phyloP scores from a whole-genome alignment of 345 rosid genomes.

The Rhodamnia rubescens region DNA sequence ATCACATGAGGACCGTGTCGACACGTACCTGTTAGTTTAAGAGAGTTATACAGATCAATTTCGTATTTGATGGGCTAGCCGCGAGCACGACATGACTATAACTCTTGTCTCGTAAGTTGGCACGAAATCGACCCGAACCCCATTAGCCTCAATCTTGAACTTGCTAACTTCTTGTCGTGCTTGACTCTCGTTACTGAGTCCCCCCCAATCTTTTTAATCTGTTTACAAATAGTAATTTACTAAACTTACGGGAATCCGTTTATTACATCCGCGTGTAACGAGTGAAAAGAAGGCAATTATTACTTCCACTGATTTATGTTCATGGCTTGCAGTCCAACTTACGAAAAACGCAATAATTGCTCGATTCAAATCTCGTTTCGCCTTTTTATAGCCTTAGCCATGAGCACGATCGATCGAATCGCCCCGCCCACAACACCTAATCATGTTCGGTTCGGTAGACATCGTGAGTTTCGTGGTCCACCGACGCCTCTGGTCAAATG shows the following conservation, averaged over 20 bases:
- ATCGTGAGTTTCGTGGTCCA: not conserved
- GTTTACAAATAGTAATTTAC: too few relatives aligned
- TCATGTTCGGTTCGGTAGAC: not conserved
- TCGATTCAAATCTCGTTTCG: not conserved
- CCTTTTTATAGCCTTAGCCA: not conserved
- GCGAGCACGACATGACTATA: not conserved
- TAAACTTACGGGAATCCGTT: not conserved
- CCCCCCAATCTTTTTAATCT: too few relatives aligned
- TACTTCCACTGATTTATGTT: not conserved
- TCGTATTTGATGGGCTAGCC: not conserved
- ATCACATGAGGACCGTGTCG: not conserved
- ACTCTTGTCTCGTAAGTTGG: too few relatives aligned
- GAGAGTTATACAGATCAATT: too few relatives aligned
- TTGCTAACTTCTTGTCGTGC: not conserved
- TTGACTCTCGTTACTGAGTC: not conserved
- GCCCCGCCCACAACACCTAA: not conserved
- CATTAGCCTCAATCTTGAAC: too few relatives aligned
- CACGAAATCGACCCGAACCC: too few relatives aligned
- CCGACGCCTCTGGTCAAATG: not conserved
- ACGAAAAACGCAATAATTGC: not conserved
- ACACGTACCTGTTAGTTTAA: not conserved
- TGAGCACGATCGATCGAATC: not conserved
- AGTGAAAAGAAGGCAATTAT: not conserved
- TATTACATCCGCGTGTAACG: not conserved
- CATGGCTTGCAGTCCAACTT: not conserved